Percentiles rank a stretch among this genome's conserved stretches.
Conservation (phyloP, 2,329 filamentous ascomycete species). For the Penicillium frequentans region DNA sequence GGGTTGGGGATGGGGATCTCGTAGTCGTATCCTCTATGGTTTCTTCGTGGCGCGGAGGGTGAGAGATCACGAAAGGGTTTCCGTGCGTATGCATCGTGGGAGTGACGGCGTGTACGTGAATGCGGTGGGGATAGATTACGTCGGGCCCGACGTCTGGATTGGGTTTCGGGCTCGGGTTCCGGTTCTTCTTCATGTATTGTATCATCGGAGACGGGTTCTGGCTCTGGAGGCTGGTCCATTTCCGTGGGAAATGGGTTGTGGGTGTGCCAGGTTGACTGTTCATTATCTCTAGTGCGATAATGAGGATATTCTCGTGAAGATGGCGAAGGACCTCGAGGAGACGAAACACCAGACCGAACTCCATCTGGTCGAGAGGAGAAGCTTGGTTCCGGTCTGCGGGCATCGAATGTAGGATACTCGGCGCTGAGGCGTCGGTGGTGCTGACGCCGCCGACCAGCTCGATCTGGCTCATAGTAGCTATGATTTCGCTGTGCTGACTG, state of each 20-base stretch:
- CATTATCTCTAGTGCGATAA: slow-evolving; percentile 22
- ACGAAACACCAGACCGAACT: slow-evolving; percentile 17
- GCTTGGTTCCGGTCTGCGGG: slow-evolving; percentile 21
- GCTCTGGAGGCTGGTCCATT: slow-evolving; percentile 18
- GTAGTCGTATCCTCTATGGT: slow-evolving; percentile 8
- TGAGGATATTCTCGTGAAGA: slow-evolving; percentile 18
- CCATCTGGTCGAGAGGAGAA: slow-evolving; percentile 19
- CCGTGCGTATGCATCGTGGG: slow-evolving; percentile 37
- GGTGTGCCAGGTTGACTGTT: slow-evolving; percentile 16
- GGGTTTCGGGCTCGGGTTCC: slow-evolving; percentile 4
- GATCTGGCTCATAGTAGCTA: slow-evolving; percentile 20
- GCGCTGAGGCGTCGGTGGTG: slow-evolving; percentile 25
- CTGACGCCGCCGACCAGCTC: slow-evolving; percentile 18
- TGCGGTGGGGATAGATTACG: slow-evolving; percentile 27
- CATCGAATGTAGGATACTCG: slow-evolving; percentile 16
- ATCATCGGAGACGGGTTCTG: slow-evolving; percentile 31
- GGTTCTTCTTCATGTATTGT: slow-evolving; percentile 8
- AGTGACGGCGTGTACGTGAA: slow-evolving; percentile 33
- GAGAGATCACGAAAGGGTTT: slow-evolving; percentile 31
- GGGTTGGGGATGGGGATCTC: slow-evolving; percentile 1
- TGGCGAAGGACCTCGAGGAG: slow-evolving; percentile 30
- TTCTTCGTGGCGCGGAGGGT: slow-evolving; percentile 14
- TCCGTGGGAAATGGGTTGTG: slow-evolving; percentile 22
- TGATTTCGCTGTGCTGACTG: slow-evolving; percentile 17
- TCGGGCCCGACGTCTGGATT: slow-evolving; percentile 11